Conservation (phyloP, 257 asterid species). For the Solanum etuberosum region DNA sequence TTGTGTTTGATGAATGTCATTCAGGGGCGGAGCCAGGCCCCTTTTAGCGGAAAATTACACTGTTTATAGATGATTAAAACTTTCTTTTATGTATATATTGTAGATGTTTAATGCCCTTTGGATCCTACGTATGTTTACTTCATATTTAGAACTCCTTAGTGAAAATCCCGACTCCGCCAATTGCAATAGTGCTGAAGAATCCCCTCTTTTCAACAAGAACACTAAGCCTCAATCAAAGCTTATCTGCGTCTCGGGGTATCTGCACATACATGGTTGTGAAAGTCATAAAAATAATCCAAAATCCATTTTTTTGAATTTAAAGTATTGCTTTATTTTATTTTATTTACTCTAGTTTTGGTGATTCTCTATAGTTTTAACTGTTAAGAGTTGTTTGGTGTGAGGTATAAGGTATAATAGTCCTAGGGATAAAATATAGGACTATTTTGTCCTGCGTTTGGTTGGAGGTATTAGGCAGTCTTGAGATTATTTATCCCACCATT, state of each 20-base stretch:
- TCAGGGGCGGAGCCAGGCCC: too few relatives aligned
- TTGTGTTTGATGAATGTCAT: background rate
- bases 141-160: too few relatives aligned
- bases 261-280: background rate
- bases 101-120: too few relatives aligned
- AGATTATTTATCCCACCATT: too few relatives aligned
- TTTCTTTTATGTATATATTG: too few relatives aligned
- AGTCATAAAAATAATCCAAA: background rate
- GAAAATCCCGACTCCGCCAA: background rate
- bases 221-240: background rate
- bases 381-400: background rate
- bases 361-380: background rate
- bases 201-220: background rate
- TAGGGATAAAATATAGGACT: too few relatives aligned
- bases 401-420: too few relatives aligned
- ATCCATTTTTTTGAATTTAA: background rate
- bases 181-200: background rate
- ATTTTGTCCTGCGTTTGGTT: too few relatives aligned
- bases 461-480: too few relatives aligned
- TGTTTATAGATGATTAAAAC: too few relatives aligned
- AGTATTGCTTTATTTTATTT: background rate
- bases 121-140: too few relatives aligned
- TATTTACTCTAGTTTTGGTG: background rate
- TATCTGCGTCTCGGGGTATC: background rate
- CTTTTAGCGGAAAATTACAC: too few relatives aligned